Percentiles rank a stretch among this genome's conserved stretches.
These are phyloP conservation scores for Pseudevernia furfuracea DNA, from an alignment of 495 filamentous ascomycete genomes.

Conservation along the genomic window DNA sequence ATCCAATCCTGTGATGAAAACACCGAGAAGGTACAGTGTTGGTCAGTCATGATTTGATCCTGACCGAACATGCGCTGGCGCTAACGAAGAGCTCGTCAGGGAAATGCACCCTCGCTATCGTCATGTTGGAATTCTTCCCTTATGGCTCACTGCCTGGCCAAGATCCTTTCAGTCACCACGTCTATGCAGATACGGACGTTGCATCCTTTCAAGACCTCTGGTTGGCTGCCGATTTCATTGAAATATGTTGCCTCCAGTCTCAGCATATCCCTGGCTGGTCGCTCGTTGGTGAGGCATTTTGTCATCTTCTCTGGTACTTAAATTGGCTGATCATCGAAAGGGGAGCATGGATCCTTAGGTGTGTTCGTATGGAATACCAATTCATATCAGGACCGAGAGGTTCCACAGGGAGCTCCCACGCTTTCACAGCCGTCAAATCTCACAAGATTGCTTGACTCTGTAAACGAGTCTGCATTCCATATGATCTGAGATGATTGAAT, in stretches of 20 bases:
- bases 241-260: conserved; percentile 1
- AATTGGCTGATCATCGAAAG: background rate
- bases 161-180: background rate
- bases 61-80: background rate
- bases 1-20: conserved; percentile 4
- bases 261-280: conserved; percentile 8
- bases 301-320: background rate
- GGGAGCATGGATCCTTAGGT: background rate
- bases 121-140: conserved; percentile 10
- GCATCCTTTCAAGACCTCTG: conserved; percentile 11
- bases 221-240: conserved; percentile 4
- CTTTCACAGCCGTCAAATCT: background rate
- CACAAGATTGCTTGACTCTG: background rate
- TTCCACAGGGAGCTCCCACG: conserved; percentile 1
- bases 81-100: conserved; percentile 6
- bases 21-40: conserved; percentile 11
- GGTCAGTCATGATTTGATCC: background rate
- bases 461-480: background rate
- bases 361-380: conserved; percentile 8
- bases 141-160: conserved; percentile 3
- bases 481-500: background rate
- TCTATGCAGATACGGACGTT: background rate
- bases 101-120: conserved; percentile 15
- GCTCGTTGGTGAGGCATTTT: conserved; percentile 4
- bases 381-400: background rate